Conservation (phyloP, 345 rosid genomes). For the Eucalyptus regnans region DNA sequence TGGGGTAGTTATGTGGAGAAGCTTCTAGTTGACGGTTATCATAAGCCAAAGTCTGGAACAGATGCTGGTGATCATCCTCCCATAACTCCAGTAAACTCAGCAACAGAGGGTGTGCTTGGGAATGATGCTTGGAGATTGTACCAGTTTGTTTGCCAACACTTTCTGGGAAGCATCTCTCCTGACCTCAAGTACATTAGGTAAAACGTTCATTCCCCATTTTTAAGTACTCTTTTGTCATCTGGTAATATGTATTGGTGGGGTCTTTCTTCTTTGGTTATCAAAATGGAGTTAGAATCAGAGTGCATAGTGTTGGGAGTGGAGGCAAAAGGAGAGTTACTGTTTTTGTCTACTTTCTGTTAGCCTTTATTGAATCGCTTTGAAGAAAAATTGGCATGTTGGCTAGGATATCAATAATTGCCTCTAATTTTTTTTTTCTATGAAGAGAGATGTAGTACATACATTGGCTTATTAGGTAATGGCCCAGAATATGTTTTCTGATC, state of each 20-base stretch:
- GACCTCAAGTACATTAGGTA: conserved; percentile 88
- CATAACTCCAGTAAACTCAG: conserved; percentile 78
- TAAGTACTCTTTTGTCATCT: background rate
- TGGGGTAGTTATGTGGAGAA: conserved; percentile 49
- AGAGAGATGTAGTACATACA: background rate
- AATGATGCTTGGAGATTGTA: conserved; percentile 91
- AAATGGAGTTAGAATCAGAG: background rate
- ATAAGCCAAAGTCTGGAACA: conserved; percentile 61
- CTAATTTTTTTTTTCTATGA: background rate
- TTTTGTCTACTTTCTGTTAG: background rate
- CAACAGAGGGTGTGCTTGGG: conserved; percentile 61
- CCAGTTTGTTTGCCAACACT: conserved; percentile 89
- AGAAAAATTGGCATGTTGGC: background rate
- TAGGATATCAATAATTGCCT: background rate
- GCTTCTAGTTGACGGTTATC: conserved; percentile 57
- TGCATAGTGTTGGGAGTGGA: background rate
- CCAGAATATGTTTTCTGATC: background rate
- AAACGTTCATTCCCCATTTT: background rate
- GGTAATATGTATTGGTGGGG: background rate
- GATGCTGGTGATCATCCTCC: conserved; percentile 99
- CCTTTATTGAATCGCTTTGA: background rate
- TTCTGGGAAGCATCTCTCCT: conserved; percentile 82
- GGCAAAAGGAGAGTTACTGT: background rate
- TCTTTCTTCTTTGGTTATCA: background rate
- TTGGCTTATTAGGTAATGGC: background rate